Conservation (phyloP, 768 basidiomycete species). For the Cyclocybe cylindracea region DNA sequence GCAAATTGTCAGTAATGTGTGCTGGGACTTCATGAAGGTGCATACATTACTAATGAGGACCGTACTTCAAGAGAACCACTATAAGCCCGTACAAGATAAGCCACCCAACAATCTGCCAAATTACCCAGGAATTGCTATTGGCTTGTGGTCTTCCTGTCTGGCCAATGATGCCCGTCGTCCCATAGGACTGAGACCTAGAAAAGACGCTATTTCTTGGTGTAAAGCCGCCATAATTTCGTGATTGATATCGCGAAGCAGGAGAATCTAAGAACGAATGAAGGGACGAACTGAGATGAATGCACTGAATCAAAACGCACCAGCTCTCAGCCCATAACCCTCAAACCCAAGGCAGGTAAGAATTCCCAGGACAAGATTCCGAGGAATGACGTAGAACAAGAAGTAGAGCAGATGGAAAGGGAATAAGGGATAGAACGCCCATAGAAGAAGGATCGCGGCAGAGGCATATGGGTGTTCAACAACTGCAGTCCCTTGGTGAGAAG, state of each 20-base stretch:
- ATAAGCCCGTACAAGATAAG: slow-evolving; percentile 15
- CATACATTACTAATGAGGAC: neutral
- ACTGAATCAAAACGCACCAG: neutral
- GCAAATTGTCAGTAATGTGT: too few species aligned
- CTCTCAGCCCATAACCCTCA: slow-evolving; percentile 11
- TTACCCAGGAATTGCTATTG: neutral
- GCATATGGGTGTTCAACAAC: slow-evolving; percentile 18
- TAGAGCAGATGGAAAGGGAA: slow-evolving; percentile 19
- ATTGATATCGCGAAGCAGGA: slow-evolving; percentile 14
- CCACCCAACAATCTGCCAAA: slow-evolving; percentile 14
- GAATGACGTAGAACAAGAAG: slow-evolving; percentile 14
- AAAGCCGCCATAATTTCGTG: slow-evolving; percentile 7
- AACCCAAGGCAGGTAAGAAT: slow-evolving; percentile 17
- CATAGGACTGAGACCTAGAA: slow-evolving; percentile 13
- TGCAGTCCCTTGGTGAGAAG: neutral
- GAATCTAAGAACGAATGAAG: slow-evolving; percentile 2
- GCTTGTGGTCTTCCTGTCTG: neutral
- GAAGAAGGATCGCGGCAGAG: slow-evolving; percentile 15
- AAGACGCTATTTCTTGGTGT: slow-evolving; percentile 6
- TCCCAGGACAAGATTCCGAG: slow-evolving; percentile 13
- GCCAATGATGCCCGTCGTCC: slow-evolving; percentile 5
- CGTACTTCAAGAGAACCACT: slow-evolving; percentile 19
- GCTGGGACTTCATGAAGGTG: too few species aligned
- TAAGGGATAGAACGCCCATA: slow-evolving; percentile 20
- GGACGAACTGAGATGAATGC: neutral